Evolutionary conservation across 208 protist genomes (phyloP).

Genomic region (Trypanosoma boissoni): DNA sequence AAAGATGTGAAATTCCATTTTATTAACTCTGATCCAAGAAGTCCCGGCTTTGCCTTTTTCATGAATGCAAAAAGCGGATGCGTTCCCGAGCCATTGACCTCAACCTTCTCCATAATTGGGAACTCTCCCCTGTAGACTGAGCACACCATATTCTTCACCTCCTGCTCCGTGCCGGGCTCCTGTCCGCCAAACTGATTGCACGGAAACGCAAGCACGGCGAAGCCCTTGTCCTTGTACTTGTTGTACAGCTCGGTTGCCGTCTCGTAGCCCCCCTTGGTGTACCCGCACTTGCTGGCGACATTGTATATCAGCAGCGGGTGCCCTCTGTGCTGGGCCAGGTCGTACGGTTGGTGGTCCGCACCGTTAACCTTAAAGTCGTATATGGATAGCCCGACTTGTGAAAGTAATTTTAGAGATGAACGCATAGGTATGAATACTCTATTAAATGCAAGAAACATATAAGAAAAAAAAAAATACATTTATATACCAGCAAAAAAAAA

Average conservation of each 20-base stretch:
- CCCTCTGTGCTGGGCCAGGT: constrained; percentile 84
- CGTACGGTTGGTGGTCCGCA: constrained; percentile 71
- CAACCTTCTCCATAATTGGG: constrained; percentile 56
- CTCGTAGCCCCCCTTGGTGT: constrained; percentile 81
- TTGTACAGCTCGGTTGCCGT: constrained; percentile 77
- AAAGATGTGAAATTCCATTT: constrained; percentile 96
- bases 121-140: constrained; percentile 58
- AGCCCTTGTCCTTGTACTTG: constrained; percentile 81
- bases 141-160: constrained; percentile 72
- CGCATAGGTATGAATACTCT: no score
- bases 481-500: no score
- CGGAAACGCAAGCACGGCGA: constrained; percentile 91
- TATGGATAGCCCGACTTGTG: no score
- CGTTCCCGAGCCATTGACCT: constrained; percentile 85
- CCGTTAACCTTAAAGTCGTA: constrained; percentile 78
- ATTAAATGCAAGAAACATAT: neutral
- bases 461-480: neutral
- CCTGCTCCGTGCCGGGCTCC: constrained; percentile 79
- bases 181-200: constrained; percentile 90
- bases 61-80: constrained; percentile 83
- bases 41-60: constrained; percentile 62
- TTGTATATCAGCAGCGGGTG: constrained; percentile 91
- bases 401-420: no score
- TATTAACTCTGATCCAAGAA: constrained; percentile 64
- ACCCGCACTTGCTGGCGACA: constrained; percentile 91